Evolutionary conservation across 108 stramenopile genomes (phyloP), one percentile per base, ranked within the genome.

Genomic region (Cylindrotheca closterium): DNA sequence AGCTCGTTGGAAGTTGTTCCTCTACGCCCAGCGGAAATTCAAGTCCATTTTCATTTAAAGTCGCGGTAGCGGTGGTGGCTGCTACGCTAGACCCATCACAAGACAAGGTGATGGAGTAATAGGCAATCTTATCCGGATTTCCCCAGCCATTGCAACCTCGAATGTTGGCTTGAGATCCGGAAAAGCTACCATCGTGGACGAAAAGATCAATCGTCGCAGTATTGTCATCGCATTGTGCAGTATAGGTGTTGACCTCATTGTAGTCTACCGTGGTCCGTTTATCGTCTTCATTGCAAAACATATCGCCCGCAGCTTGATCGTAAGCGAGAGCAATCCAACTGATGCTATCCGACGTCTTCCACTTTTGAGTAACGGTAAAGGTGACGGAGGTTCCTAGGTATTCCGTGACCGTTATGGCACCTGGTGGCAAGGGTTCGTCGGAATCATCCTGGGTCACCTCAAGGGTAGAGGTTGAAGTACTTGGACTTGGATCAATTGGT

Each of bases 181-280:
- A 32, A 23, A 57, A 57, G 30, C 2, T 3, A 18, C 55, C 55
- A 57, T 57, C 55, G 4, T 57, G 55, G 22, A 57, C 55, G n/a
- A 23, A 17, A 12, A 57, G 21, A 32, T 15, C 22, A 1, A 57
- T 32, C 2, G 1, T 31, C 1, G 55, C 55, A 57, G 19, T 18
- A 31, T 19, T 19, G 15, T 29, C 10, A 29, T 5, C 8, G 19
- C 27, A 55, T 30, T 55, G 4, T 4, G 27, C 25, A 18, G 4
- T 7, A 5, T 29, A 55, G 4, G 55, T 7, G 7, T 19, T 8
- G 3, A 8, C 3, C 3, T 5, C 4, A 10, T 5, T n/a, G 8
- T 29, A 8, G 27, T 24, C 4, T n/a, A 5, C 19, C 3, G 19
- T 12, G 55, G 3, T n/a, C n/a, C 7, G 10, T 29, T 55, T 26